These are phyloP conservation scores for Trifolium dubium DNA, from an alignment of 306 rosid genomes.

Conservation along the genomic window DNA sequence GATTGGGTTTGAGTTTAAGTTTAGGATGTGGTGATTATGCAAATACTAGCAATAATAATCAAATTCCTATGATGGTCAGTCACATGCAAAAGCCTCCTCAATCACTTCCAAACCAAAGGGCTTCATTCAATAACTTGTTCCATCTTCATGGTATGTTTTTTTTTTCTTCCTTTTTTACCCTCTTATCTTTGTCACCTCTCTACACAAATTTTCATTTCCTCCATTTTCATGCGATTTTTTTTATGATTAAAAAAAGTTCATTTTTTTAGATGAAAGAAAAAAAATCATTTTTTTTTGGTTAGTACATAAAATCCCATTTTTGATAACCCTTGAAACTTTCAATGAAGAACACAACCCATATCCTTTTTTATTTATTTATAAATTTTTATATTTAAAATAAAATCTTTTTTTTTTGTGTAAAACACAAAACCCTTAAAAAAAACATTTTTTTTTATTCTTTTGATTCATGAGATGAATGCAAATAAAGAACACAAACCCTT, in stretches of 20 bases:
- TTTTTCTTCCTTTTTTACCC: not conserved
- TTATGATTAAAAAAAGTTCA: no score
- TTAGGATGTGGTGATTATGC: conserved; percentile 52
- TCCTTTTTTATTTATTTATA: not conserved
- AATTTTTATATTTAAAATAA: not conserved
- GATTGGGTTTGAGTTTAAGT: conserved; percentile 62
- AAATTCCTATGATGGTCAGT: conserved; percentile 36
- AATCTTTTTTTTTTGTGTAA: not conserved
- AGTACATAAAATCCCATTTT: not conserved
- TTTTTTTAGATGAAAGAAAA: not conserved
- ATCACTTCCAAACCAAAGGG: conserved; percentile 46
- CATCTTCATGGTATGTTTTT: conserved; percentile 56
- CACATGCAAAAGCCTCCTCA: conserved; percentile 58
- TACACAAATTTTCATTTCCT: not conserved
- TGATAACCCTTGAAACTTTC: not conserved
- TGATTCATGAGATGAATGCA: conserved; percentile 1
- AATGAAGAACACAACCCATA: not conserved
- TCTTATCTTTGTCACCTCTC: not conserved
- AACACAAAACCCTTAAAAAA: not conserved
- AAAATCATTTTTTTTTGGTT: not conserved
- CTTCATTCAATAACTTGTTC: conserved; percentile 56
- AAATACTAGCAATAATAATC: not conserved
- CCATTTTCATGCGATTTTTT: not conserved
- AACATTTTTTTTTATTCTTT: not conserved
- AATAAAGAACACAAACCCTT: conserved; percentile 4